Evolutionary conservation across 75 land plant species (phyloP), one percentile per base, ranked within the genome.

Genomic region (Sequoia sempervirens): DNA sequence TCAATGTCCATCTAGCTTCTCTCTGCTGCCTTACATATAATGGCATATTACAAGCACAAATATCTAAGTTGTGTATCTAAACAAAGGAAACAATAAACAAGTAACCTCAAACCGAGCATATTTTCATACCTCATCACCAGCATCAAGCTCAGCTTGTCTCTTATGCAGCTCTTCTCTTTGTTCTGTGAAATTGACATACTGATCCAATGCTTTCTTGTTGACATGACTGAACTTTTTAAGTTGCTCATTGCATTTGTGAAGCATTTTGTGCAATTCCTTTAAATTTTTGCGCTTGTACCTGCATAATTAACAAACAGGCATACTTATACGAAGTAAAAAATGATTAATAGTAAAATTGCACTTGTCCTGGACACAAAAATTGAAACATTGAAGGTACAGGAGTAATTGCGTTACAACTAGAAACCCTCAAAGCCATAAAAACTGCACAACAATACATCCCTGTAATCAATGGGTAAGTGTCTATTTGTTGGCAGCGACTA

Each of bases 161-260:
- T 89, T 93, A 81, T 97, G 96, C 5, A 97, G 84, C 80, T 97
- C 96, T 85, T 96, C 98, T 68, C 99, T 86, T 84, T 97, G 99
- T 79, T 96, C 98, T 52, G 98, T 96, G 85, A 97, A 97, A 84
- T 91, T 97, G 38, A 97, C 91, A 85, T 97, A 97, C 78, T 96
- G 99, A 79, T 97, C 99, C 85, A 97, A 90, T 82, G 99, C 99
- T 84, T 96, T 97, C 85, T 96, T 97, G 85, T 97, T 97, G 81
- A 97, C 99, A 89, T 97, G 99, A 83, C 98, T 97, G 81, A 93
- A 97, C 88, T 97, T 91, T 80, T 93, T 92, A 12, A 97, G 92
- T 69, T 96, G 87, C 80, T 97, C 96, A 85, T 94, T 96, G 87
- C 99, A 97, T 86, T 90, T 92, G 56, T 97, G 97, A 83, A 97